Evolutionary conservation across 2,329 filamentous ascomycete species (phyloP).

Genomic region (Helotiales sp.): DNA sequence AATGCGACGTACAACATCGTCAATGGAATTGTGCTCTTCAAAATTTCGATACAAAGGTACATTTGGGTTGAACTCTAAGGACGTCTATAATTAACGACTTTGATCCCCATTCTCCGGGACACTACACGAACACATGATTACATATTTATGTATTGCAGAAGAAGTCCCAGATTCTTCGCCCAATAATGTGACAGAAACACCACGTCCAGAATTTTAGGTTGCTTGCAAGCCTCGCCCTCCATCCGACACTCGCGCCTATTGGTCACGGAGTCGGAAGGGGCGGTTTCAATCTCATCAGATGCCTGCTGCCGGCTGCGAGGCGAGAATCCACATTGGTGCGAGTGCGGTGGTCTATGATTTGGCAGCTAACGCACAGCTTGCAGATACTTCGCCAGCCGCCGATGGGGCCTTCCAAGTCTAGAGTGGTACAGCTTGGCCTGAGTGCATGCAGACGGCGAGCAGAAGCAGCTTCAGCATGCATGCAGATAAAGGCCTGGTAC

Average conservation of each 20-base stretch:
- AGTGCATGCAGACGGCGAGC: background rate
- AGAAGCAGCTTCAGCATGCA: background rate
- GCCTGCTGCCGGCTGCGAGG: background rate
- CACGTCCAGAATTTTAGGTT: conserved; percentile 17
- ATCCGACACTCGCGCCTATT: background rate
- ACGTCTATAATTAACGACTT: conserved; percentile 18
- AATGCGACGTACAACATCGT: background rate
- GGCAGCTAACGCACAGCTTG: background rate
- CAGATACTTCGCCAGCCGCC: background rate
- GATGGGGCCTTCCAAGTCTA: background rate
- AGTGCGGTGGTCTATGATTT: background rate
- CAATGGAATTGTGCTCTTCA: background rate
- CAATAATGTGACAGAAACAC: conserved; percentile 19
- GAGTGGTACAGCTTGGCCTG: background rate
- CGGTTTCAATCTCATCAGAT: background rate
- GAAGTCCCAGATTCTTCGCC: conserved; percentile 8
- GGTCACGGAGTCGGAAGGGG: background rate
- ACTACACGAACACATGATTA: conserved; percentile 29
- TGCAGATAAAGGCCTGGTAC: background rate
- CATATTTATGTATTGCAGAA: conserved; percentile 24
- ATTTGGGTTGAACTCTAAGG: conserved; percentile 6
- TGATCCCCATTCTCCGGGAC: conserved; percentile 26
- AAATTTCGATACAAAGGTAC: background rate
- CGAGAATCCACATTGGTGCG: background rate
- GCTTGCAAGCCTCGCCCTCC: background rate